Percentiles rank a stretch among this genome's conserved stretches.
phyloP scores from a whole-genome alignment of 2,329 filamentous ascomycete species.

The Cytospora piceae region DNA sequence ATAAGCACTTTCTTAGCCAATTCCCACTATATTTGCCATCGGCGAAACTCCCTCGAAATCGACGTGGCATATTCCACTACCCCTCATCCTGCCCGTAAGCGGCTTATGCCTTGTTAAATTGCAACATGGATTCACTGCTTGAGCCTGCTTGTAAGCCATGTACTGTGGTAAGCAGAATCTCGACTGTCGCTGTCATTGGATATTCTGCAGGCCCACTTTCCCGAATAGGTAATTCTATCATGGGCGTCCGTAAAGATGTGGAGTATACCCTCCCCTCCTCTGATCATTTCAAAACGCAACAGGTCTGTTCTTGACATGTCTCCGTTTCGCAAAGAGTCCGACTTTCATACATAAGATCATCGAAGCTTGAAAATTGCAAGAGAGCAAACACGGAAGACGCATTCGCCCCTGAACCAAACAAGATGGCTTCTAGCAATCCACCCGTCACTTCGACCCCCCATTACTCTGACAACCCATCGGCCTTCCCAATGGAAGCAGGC shows the following conservation, averaged over 20 bases:
- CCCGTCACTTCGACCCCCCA: conserved; percentile 11
- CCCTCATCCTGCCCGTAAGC: background rate
- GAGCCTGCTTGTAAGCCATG: too few species aligned
- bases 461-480: conserved; percentile 27
- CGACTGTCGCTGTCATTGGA: conserved; percentile 6
- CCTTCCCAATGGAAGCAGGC: conserved; percentile 45
- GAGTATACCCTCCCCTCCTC: conserved; percentile 2
- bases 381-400: background rate
- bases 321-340: background rate
- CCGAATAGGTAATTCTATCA: background rate
- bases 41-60: background rate
- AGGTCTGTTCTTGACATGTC: background rate
- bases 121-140: too few species aligned
- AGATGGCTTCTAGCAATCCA: conserved; percentile 4
- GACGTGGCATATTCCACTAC: background rate
- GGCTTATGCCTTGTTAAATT: background rate
- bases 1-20: too few species aligned
- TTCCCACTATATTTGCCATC: too few species aligned
- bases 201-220: background rate
- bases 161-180: background rate
- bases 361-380: background rate
- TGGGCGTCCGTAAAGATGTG: conserved; percentile 1
- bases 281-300: background rate
- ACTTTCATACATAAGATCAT: background rate
- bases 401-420: background rate